Evolutionary conservation across 495 filamentous ascomycete species (phyloP).

Genomic region (Tricharina praecox): DNA sequence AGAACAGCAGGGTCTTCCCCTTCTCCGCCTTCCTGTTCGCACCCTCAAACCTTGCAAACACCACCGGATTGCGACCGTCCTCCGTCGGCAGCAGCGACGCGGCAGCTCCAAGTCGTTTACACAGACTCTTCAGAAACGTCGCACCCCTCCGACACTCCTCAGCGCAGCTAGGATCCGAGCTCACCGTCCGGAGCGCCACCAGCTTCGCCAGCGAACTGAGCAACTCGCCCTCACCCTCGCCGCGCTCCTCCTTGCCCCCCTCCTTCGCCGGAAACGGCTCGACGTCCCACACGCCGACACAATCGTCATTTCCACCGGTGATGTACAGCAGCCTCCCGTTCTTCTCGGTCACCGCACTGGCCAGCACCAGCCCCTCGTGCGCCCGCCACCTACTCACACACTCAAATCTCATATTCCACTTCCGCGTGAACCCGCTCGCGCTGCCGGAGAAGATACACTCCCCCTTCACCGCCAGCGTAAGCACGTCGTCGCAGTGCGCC

Average conservation of each 20-base stretch:
- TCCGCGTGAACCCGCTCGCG: constrained; percentile 61
- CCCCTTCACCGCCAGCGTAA: constrained; percentile 66
- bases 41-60: constrained; percentile 62
- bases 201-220: constrained; percentile 67
- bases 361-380: constrained; percentile 69
- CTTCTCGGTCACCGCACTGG: constrained; percentile 57
- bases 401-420: constrained; percentile 80
- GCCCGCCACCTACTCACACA: constrained; percentile 68
- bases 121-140: constrained; percentile 70
- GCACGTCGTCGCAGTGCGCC: constrained; percentile 64
- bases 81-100: constrained; percentile 70
- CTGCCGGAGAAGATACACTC: constrained; percentile 72
- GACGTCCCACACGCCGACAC: constrained; percentile 75
- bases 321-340: constrained; percentile 60
- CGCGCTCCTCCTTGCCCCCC: constrained; percentile 37
- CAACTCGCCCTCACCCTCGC: constrained; percentile 33
- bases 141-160: constrained; percentile 87
- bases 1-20: constrained; percentile 82
- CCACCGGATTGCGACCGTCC: constrained; percentile 64
- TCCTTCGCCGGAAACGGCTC: constrained; percentile 31
- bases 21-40: constrained; percentile 22
- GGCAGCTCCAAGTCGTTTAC: constrained; percentile 75
- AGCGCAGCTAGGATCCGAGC: constrained; percentile 61
- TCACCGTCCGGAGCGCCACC: constrained; percentile 78
- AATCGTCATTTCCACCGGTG: constrained; percentile 88